phyloP scores from a whole-genome alignment of 495 filamentous ascomycete species.

The Amniculicola lignicola region DNA sequence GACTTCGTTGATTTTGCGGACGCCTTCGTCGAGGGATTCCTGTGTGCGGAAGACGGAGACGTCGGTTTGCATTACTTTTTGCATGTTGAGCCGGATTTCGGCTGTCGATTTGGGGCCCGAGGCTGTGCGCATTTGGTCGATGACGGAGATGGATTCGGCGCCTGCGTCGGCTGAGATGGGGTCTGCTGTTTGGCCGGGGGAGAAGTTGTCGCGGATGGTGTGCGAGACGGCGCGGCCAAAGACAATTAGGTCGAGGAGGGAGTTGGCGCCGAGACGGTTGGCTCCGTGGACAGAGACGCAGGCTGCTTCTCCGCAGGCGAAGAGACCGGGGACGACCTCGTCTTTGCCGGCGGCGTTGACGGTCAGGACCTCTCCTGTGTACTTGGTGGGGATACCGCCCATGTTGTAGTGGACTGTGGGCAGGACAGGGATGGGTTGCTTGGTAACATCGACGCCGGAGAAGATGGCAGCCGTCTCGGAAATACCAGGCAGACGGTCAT shows the following conservation, averaged over 20 bases:
- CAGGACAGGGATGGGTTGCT: slow-evolving; percentile 94
- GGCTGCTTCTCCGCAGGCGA: slow-evolving; percentile 93
- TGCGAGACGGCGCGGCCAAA: slow-evolving; percentile 96
- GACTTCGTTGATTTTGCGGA: slow-evolving; percentile 71
- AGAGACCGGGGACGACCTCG: slow-evolving; percentile 90
- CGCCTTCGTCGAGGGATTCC: slow-evolving; percentile 82
- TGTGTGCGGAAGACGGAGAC: slow-evolving; percentile 97
- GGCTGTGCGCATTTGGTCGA: slow-evolving; percentile 80
- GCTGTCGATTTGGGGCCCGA: slow-evolving; percentile 80
- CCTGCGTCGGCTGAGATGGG: slow-evolving; percentile 78
- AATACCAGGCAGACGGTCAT: slow-evolving; percentile 96
- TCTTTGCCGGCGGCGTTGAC: slow-evolving; percentile 76
- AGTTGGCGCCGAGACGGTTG: slow-evolving; percentile 96
- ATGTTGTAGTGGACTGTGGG: slow-evolving; percentile 99
- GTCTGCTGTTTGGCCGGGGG: slow-evolving; percentile 71
- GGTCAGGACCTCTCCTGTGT: slow-evolving; percentile 91
- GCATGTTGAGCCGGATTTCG: slow-evolving; percentile 88
- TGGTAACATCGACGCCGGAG: slow-evolving; percentile 90
- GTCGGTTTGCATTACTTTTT: slow-evolving; percentile 96
- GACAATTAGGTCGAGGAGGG: slow-evolving; percentile 92
- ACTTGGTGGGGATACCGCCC: slow-evolving; percentile 96
- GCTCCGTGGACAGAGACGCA: slow-evolving; percentile 96
- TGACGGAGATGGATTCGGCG: slow-evolving; percentile 76
- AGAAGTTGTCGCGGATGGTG: slow-evolving; percentile 87
- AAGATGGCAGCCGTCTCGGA: slow-evolving; percentile 97